Base-by-base conservation (phyloP, 2,329 filamentous ascomycete species). In the Bipolaris sorokiniana region DNA sequence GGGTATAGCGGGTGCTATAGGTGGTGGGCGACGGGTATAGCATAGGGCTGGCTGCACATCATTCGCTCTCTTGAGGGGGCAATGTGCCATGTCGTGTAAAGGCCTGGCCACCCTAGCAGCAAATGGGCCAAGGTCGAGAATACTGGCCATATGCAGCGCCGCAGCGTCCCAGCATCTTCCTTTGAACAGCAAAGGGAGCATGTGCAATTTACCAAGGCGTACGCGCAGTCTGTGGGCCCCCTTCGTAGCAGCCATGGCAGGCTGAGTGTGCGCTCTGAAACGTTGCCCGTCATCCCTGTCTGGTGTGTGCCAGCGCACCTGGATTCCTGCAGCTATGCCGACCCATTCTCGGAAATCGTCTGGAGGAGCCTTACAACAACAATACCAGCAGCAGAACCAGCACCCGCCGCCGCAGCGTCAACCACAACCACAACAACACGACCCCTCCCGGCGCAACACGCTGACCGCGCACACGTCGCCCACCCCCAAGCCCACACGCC, bases 231-330 rank as follows among this genome's bases (percentile, higher is more conserved):
- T 53, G 61, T 63, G 62, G 62, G 63, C 47, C 59, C 45, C 47
- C 59, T 38, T 48, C 26, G 50, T 62, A 59, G 62, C 63, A 63
- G 59, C 61, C 62, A 65, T 67, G 65, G 61, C 59, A 59, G 59
- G 59, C 61, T 62, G 56, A 60, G 61, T 42, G 48, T 42, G 48
- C 53, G 36, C 48, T 56, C 54, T 51, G 60, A 56, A 59, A 61
- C 55, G 44, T 50, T 45, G 41, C 44, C 63, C 55, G 46, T 55
- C 51, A 64, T 62, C 63, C 63, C 61, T 65, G 61, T 58, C 56
- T 54, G 62, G 49, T 58, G 57, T 52, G 48, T 63, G 62, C 63
- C 63, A 65, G 54, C 63, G 59, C 61, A 65, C 56, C 46, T 47
- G 28, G 34, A 42, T 40, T 37, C 48, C 51, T 56, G 56, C 51